A percentile compares a stretch with the other conserved stretches of the same genome.
Conservation (phyloP, 805 yeast genomes). For the Schizosaccharomyces lindneri region DNA sequence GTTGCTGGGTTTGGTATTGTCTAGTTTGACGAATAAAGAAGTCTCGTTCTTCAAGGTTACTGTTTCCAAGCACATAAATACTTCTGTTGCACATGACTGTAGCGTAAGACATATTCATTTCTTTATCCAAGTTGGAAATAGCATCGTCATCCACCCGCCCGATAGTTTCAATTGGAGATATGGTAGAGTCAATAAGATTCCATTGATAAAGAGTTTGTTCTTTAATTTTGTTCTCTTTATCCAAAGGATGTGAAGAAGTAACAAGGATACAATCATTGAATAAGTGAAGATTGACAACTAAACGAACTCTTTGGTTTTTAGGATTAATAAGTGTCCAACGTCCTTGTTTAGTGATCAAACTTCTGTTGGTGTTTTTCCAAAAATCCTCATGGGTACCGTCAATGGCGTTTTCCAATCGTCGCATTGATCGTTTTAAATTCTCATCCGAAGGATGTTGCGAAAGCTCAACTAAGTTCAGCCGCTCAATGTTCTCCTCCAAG, state of each 20-base stretch:
- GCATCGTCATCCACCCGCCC: neutral
- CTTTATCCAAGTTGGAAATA: neutral
- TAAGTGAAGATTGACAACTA: neutral
- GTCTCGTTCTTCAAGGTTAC: neutral
- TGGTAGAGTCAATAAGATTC: neutral
- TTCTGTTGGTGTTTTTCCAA: neutral
- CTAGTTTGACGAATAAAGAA: neutral
- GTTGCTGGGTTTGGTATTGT: neutral
- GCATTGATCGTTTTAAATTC: neutral
- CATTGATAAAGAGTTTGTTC: neutral
- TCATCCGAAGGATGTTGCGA: neutral
- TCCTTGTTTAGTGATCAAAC: neutral
- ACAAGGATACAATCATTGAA: neutral
- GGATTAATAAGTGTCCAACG: neutral
- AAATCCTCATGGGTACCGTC: neutral
- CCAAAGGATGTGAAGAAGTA: neutral
- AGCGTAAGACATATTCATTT: neutral
- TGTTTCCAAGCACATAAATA: neutral
- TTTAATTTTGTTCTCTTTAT: neutral
- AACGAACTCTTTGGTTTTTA: neutral
- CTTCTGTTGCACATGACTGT: neutral
- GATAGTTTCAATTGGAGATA: neutral
- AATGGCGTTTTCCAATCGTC: neutral
- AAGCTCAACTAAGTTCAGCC: neutral
- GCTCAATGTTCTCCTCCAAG: neutral